Evolutionary conservation across 202 grass and related monocot species (phyloP), one percentile per base, ranked within the genome.

Genomic region (Panicum virgatum): DNA sequence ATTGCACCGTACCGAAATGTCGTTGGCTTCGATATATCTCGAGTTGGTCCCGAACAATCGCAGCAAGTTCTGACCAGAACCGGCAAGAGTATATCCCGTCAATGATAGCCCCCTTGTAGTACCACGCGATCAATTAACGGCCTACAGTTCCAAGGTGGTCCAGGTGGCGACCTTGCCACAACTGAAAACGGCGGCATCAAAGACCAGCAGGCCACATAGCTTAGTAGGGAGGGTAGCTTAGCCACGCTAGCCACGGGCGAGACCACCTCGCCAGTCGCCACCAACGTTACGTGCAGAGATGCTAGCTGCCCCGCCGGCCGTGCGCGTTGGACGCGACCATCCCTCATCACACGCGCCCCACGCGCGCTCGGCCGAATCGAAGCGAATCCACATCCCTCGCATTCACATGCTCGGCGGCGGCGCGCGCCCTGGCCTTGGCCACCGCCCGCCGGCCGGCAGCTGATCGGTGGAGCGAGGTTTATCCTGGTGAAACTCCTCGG

Each of bases 91-190:
- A 68, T 67, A 67, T 69, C 39, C 23, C 58, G 2, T 30, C 58
- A 32, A 62, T 62, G 18, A 34, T 34, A 36, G 29, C 18, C 29
- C 1, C 15, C n/a, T n/a, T 32, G n/a, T 29, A n/a, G 30, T 4
- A 60, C 57, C 23, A 69, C 43, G 0, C 39, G 14, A 66, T 34
- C 36, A 42, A 69, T 69, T 45, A 69, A 69, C 42, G 23, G 3
- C 66, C 66, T 18, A 46, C 66, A 69, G 66, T 46, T 46, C 12
- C 12, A 5, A 45, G 66, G 66, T 69, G 66, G 66, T 69, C 66
- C 66, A 46, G 12, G 66, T 46, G 66, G 27, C 66, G 66, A 46
- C 66, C 66, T 69, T 20, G 11, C 19, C 34, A 4, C 19, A 69
- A 69, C 66, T 69, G 66, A 69, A 36, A 36, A 34, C 29, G 29